Base-by-base conservation (phyloP, 2,329 filamentous ascomycete genomes). In the Scytalidium lignicola region DNA sequence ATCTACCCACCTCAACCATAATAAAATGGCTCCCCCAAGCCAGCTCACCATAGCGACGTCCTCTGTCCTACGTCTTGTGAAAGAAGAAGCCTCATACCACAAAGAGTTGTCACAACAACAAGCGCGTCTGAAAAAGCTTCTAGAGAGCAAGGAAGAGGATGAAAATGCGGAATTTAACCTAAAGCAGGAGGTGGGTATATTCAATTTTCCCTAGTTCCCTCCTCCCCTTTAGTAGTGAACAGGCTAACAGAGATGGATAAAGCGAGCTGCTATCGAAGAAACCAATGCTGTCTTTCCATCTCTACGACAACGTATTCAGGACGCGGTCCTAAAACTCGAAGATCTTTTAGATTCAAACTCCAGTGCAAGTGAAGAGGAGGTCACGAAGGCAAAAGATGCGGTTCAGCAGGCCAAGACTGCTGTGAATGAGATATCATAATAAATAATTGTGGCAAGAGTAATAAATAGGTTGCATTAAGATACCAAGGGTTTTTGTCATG, bases 11-110 rank as follows among this genome's bases (percentile, higher is more conserved):
- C 5, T 17, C 45, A 45, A 20, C 23, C 41, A 26, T 20, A 46
- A 1, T 32, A 54, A 48, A 43, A 96, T 96, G 90, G 78, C 88
- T 3, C 78, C 89, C 26, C 87, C 88, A 41, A 83, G 85, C 1
- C 79, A 84, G 58, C 82, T 96, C 66, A 70, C 81, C 61, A 93
- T 96, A 64, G 83, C 86, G 41, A 93, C 88, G 20, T 81, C 85
- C 53, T 83, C 89, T 18, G 82, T 97, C 58, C 76, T 80, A 60
- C 89, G 93, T 51, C 80, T 97, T 43, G 81, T 96, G 57, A 96
- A 95, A 70, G 93, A 99, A 69, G 89, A 96, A 68, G 75, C 79
- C 37, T 92, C 85, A 61, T 97, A 99, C 72, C 86, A 91, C 74
- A 86, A 86, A 65, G 93, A 99, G 68, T 78, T 91, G 18, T 74